phyloP scores from a whole-genome alignment of 345 rosid genomes.

The Ailanthus altissimus region DNA sequence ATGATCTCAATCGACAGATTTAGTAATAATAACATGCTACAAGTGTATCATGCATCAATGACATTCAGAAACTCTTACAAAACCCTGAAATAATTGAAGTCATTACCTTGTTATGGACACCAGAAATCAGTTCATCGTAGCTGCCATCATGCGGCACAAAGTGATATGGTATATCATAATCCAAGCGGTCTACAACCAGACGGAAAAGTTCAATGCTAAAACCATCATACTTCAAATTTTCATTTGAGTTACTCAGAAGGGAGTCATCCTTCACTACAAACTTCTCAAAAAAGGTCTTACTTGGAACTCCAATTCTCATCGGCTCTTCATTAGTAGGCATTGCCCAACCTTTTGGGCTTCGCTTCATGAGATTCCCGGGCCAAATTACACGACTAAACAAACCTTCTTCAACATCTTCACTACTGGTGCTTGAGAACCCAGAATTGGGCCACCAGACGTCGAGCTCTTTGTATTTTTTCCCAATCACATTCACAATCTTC shows the following conservation, averaged over 20 bases:
- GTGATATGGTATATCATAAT: slow-evolving; percentile 23
- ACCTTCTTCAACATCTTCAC: neutral
- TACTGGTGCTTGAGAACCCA: slow-evolving; percentile 29
- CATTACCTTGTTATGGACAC: slow-evolving; percentile 21
- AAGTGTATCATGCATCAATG: too few relatives aligned
- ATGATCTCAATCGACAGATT: too few relatives aligned
- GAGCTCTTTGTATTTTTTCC: slow-evolving; percentile 35
- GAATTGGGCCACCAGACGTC: slow-evolving; percentile 29
- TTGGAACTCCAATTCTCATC: slow-evolving; percentile 44
- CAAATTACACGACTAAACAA: slow-evolving; percentile 21
- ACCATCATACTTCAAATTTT: too few relatives aligned
- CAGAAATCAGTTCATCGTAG: slow-evolving; percentile 36
- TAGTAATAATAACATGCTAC: too few relatives aligned
- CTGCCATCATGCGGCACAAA: slow-evolving; percentile 21
- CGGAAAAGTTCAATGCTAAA: slow-evolving; percentile 44
- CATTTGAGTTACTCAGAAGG: neutral
- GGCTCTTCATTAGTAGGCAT: slow-evolving; percentile 27
- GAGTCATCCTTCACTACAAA: slow-evolving; percentile 35
- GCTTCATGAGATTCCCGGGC: slow-evolving; percentile 28
- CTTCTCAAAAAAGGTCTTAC: slow-evolving; percentile 31
- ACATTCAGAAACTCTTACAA: too few relatives aligned
- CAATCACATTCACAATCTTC: slow-evolving; percentile 35
- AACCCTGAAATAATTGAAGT: too few relatives aligned
- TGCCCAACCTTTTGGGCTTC: slow-evolving; percentile 36
- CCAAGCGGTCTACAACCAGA: neutral